Conservation (phyloP, 2,329 filamentous ascomycete genomes). For the Paramyrothecium sp. region DNA sequence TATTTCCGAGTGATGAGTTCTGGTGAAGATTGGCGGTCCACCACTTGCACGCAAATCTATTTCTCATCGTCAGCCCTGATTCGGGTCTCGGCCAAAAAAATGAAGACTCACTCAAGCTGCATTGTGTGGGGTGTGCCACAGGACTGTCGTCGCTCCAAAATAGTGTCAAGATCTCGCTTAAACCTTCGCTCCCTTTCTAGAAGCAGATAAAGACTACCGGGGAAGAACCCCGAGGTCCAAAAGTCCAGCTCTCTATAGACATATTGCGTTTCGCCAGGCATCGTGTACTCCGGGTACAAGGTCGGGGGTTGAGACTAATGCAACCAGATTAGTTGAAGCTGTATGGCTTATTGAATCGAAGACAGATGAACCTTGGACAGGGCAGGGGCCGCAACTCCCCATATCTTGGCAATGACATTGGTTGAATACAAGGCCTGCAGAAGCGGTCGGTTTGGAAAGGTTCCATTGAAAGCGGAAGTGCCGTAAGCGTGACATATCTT, state of each 20-base stretch:
- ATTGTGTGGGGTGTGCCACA: slow-evolving; percentile 14
- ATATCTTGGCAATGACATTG: slow-evolving; percentile 6
- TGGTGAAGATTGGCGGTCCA: slow-evolving; percentile 36
- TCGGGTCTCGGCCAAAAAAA: background rate
- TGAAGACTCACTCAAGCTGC: slow-evolving; percentile 19
- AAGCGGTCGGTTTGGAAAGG: too few species aligned
- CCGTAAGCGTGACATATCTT: too few species aligned
- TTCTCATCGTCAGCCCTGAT: background rate
- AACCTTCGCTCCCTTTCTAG: slow-evolving; percentile 30
- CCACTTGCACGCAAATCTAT: slow-evolving; percentile 33
- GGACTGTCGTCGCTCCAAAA: background rate
- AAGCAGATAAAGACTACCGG: slow-evolving; percentile 39
- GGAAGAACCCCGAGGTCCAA: slow-evolving; percentile 50
- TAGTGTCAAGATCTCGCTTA: background rate
- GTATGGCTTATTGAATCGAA: too few species aligned
- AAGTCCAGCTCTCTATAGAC: slow-evolving; percentile 38
- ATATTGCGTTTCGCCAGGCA: slow-evolving; percentile 32
- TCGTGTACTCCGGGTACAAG: slow-evolving; percentile 35
- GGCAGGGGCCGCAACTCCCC: slow-evolving; percentile 8
- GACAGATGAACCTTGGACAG: background rate
- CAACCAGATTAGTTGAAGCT: too few species aligned
- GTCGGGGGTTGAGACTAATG: slow-evolving; percentile 10
- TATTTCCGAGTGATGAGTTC: slow-evolving; percentile 30
- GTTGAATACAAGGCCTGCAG: slow-evolving; percentile 2
- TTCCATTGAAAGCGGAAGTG: too few species aligned